Conservation (phyloP, 176 grass and related monocot species). For the Phoenix roebelenii region DNA sequence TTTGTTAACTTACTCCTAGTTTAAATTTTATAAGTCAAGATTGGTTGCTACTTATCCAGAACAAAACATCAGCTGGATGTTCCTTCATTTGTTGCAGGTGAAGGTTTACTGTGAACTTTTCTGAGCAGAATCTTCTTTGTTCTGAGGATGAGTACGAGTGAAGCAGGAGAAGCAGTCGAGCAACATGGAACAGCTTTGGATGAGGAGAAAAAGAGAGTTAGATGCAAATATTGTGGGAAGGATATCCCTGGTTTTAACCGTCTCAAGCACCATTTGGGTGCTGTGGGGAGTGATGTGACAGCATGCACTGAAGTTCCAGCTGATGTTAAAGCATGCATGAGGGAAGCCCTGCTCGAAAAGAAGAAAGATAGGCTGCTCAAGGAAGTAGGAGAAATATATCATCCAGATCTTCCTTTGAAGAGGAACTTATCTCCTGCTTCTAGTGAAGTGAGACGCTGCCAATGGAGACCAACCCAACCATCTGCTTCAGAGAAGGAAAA, state of each 20-base stretch:
- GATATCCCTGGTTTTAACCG: conserved; percentile 19
- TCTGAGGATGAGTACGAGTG: background rate
- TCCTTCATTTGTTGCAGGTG: too few relatives aligned
- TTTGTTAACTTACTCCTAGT: too few relatives aligned
- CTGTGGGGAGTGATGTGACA: conserved; percentile 19
- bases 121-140: too few relatives aligned
- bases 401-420: conserved; percentile 25
- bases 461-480: background rate
- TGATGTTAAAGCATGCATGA: conserved; percentile 16
- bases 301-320: conserved; percentile 21
- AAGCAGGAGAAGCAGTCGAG: background rate
- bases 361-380: conserved; percentile 23
- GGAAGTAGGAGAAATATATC: conserved; percentile 10
- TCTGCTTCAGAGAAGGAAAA: background rate
- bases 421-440: conserved; percentile 6
- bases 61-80: too few relatives aligned
- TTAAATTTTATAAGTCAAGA: too few relatives aligned
- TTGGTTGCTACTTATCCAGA: too few relatives aligned
- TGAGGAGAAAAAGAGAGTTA: conserved; percentile 17
- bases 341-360: conserved; percentile 10
- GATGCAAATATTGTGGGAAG: conserved; percentile 38
- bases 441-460: conserved; percentile 1
- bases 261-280: conserved; percentile 30
- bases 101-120: too few relatives aligned
- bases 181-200: conserved; percentile 31